phyloP scores from a whole-genome alignment of 2,329 filamentous ascomycete species.

The Cladorrhinum sp. region DNA sequence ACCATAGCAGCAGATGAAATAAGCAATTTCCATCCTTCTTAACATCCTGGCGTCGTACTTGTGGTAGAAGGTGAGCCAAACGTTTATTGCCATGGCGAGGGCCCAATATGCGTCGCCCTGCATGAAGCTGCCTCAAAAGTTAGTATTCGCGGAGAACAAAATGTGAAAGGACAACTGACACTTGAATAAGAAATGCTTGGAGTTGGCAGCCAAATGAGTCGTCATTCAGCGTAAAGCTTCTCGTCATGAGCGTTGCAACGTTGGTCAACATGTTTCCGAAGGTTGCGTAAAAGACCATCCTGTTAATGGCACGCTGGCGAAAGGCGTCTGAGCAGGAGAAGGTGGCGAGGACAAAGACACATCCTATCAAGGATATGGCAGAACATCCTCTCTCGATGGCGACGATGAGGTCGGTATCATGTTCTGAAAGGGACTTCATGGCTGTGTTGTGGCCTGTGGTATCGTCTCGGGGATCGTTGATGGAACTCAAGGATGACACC shows the following conservation, averaged over 20 bases:
- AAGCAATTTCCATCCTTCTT: slow-evolving; percentile 67
- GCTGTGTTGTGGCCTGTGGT: slow-evolving; percentile 31
- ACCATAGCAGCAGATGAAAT: slow-evolving; percentile 68
- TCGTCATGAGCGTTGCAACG: slow-evolving; percentile 71
- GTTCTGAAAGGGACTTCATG: slow-evolving; percentile 32
- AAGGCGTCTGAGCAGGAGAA: slow-evolving; percentile 66
- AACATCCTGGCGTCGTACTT: slow-evolving; percentile 66
- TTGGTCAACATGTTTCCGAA: slow-evolving; percentile 79
- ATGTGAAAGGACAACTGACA: slow-evolving; percentile 49
- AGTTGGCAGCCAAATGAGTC: slow-evolving; percentile 61
- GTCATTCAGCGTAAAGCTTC: slow-evolving; percentile 50
- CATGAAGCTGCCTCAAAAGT: slow-evolving; percentile 59
- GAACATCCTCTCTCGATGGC: slow-evolving; percentile 67
- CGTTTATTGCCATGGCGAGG: slow-evolving; percentile 78
- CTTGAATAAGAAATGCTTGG: slow-evolving; percentile 77
- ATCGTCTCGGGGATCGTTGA: slow-evolving; percentile 1
- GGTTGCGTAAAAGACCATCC: slow-evolving; percentile 78
- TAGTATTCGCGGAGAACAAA: neutral
- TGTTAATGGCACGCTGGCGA: slow-evolving; percentile 73
- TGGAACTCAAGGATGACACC: slow-evolving; percentile 13
- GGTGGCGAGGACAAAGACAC: slow-evolving; percentile 67
- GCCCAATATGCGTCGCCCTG: slow-evolving; percentile 74
- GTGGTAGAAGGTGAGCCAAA: slow-evolving; percentile 76
- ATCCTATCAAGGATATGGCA: slow-evolving; percentile 67
- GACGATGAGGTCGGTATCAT: slow-evolving; percentile 46